A percentile compares a stretch with the other conserved stretches of the same genome.
These are phyloP conservation scores for Fusarium nurragi DNA, from an alignment of 2,329 filamentous ascomycete genomes.

Conservation along the genomic window DNA sequence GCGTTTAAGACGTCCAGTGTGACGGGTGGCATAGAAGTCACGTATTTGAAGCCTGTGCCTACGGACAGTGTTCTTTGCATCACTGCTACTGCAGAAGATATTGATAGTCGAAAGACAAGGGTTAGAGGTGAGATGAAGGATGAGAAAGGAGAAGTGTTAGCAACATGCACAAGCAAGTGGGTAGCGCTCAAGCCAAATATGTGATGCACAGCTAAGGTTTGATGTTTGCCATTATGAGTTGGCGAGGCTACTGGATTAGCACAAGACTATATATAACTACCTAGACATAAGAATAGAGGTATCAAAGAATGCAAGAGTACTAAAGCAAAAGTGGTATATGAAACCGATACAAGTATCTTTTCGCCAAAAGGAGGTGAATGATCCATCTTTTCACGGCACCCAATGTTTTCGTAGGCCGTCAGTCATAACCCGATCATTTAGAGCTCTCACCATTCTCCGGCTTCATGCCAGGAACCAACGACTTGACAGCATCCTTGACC, in stretches of 20 bases:
- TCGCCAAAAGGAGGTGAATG: slow-evolving; percentile 13
- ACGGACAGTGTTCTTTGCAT: slow-evolving; percentile 46
- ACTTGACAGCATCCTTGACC: slow-evolving; percentile 52
- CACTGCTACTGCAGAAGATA: slow-evolving; percentile 46
- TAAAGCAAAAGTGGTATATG: slow-evolving; percentile 18
- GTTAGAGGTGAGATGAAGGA: slow-evolving; percentile 47
- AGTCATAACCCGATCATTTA: slow-evolving; percentile 30
- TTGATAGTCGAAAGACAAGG: slow-evolving; percentile 48
- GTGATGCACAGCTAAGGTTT: slow-evolving; percentile 14
- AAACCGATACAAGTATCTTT: slow-evolving; percentile 36
- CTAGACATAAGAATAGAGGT: slow-evolving; percentile 11
- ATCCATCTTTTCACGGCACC: slow-evolving; percentile 13
- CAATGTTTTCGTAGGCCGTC: slow-evolving; percentile 26
- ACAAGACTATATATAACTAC: slow-evolving; percentile 3
- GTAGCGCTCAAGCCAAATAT: slow-evolving; percentile 47
- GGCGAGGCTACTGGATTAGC: slow-evolving; percentile 20
- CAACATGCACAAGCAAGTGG: slow-evolving; percentile 48
- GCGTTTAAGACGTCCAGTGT: slow-evolving; percentile 45
- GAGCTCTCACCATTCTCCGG: slow-evolving; percentile 29
- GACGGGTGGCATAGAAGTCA: slow-evolving; percentile 50
- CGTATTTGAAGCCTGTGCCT: slow-evolving; percentile 48
- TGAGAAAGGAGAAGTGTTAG: slow-evolving; percentile 45
- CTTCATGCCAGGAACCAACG: slow-evolving; percentile 41
- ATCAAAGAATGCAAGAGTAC: slow-evolving; percentile 13
- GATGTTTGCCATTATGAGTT: not conserved